phyloP scores from a whole-genome alignment of 129 eudicot species.

The Silybum marianum region DNA sequence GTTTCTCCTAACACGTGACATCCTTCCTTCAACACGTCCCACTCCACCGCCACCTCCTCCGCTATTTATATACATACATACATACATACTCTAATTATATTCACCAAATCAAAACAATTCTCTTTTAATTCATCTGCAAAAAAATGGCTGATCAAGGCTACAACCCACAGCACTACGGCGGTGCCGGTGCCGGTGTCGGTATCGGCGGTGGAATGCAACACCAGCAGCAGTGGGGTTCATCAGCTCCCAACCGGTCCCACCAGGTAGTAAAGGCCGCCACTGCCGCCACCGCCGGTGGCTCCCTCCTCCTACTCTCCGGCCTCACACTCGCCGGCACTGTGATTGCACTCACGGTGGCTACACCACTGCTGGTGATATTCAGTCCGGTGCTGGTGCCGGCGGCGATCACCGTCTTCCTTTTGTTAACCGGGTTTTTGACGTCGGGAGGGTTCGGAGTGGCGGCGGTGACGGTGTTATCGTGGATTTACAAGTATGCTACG shows the following conservation, averaged over 20 bases:
- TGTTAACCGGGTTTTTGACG: conserved; percentile 58
- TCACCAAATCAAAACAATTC: not conserved
- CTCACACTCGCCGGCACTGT: conserved; percentile 58
- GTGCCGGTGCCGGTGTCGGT: not conserved
- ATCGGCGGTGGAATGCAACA: not conserved
- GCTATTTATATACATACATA: not conserved
- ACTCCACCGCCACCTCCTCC: conserved; percentile 32
- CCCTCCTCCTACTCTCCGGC: conserved; percentile 53
- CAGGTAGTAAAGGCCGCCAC: conserved; percentile 64
- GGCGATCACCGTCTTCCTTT: conserved; percentile 38
- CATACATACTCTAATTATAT: not conserved
- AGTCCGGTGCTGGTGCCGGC: conserved; percentile 74
- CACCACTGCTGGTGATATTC: conserved; percentile 61
- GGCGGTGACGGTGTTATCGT: conserved; percentile 56
- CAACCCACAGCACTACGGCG: conserved; percentile 24
- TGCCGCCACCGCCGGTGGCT: conserved; percentile 53
- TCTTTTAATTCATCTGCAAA: not conserved
- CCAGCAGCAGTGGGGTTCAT: conserved; percentile 4
- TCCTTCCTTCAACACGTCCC: conserved; percentile 43
- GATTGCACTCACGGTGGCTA: conserved; percentile 47
- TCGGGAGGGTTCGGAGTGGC: conserved; percentile 65
- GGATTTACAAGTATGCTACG: conserved; percentile 62
- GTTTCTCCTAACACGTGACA: conserved; percentile 42
- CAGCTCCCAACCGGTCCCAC: conserved; percentile 24
- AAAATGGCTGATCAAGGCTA: conserved; percentile 43